Evolutionary conservation across 441 rosid genomes (phyloP), one percentile per base, ranked within the genome.

Genomic region (Aquilaria agallochum): DNA sequence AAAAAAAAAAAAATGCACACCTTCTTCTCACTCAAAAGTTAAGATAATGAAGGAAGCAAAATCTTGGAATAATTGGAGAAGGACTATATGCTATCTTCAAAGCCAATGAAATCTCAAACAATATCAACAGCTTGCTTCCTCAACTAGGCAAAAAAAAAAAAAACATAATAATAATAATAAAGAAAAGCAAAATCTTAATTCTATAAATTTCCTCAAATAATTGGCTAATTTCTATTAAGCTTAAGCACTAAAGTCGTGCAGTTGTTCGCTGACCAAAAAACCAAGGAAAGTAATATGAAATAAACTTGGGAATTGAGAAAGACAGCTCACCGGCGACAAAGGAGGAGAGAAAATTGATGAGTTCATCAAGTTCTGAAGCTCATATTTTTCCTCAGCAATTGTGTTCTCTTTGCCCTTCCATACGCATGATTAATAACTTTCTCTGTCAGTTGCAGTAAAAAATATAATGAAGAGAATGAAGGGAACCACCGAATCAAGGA

Each of bases 61-160:
- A 68, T 60, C 63, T 75, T 62, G 10, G 92, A 81, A 68, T 85
- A 77, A 13, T 61, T 66, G 31, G 81, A 76, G 14, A 93, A 93
- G 62, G 97, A 82, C 59, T 74, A 79, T 65, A 87, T 65, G 30
- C 95, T 96, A 65, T 93, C 95, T 45, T 93, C 91, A 0, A 91
- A 90, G 13, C 98, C 97, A 15, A 92, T 87, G 72, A 93, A 78
- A 52, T 88, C 97, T 53, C 85, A 71, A 64, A 87, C 96, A 56
- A 90, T 85, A 68, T 83, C 89, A 53, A 88, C 88, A 7, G 97
- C 95, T 13, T 88, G 96, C 77, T 93, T 90, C 81, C 81, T 86
- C 80, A 88, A 86, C 97, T 90, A 64, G 9, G 20, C 47, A 1
- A 15, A 51, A 50, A 51, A 20, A 50, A 50, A 15, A 15, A 15